Evolutionary conservation across 306 rosid species (phyloP), one percentile per base, ranked within the genome.

Genomic region (Quillaja saponaria): DNA sequence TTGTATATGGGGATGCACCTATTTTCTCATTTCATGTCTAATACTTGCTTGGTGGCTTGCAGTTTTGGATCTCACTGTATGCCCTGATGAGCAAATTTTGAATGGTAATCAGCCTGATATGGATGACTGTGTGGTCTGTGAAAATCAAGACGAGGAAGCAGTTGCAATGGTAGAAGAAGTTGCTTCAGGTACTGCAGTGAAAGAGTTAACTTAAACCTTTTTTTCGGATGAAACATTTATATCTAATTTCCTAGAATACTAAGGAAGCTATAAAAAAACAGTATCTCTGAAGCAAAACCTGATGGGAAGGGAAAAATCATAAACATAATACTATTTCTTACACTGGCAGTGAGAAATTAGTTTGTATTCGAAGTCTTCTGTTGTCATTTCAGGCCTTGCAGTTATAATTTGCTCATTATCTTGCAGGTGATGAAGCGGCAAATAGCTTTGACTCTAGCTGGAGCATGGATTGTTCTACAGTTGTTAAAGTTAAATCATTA

Each of bases 121-220:
- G 76, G 97, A 90, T 69, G 99, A 94, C 66, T 71, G 47, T 19
- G 77, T 57, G n/a, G 71, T 78, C 38, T 71, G 72, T 67, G 96
- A 81, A 64, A 85, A 90, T 66, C 84, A 78, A 55, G 96, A 90
- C 21, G 97, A 87, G 75, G 97, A 94, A 58, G 71, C 78, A 21
- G 90, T 72, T 76, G 96, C 85, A 4, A 87, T 90, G 96, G 74
- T 80, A 66, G 97, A 94, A 77, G 97, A 94, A 63, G 61, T 69
- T 9, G 86, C 78, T 71, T 81, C 96, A 45, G 99, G 99, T 94
- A 72, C 49, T 7, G 55, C 14, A 58, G 55, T 54, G 6, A 41
- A 20, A 38, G 46, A 14, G 19, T 39, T 16, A 41, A 67, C 39
- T 69, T 41, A 9, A 40, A 9, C 69, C 48, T 62, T 4, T 20